phyloP scores from a whole-genome alignment of 2,329 filamentous ascomycete species.

The Fonsecaea multimorphosa region DNA sequence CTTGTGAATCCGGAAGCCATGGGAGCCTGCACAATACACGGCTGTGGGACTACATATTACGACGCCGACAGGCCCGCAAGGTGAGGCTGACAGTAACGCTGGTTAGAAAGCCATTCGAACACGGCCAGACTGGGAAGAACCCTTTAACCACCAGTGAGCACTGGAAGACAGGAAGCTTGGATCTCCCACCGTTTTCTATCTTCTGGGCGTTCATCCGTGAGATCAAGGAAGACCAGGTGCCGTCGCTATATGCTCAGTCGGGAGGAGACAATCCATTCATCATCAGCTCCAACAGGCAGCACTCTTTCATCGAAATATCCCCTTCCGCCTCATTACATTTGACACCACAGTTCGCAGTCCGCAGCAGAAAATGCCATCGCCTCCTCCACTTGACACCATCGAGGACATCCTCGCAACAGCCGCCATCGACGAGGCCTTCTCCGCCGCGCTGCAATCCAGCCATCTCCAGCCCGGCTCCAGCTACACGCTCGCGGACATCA shows the following conservation, averaged over 20 bases:
- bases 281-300: neutral
- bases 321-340: neutral
- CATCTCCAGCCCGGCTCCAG: slow-evolving; percentile 20
- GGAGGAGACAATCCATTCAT: neutral
- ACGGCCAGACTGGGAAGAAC: neutral
- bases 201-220: neutral
- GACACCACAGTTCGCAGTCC: neutral
- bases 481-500: slow-evolving; percentile 26
- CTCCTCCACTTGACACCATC: slow-evolving; percentile 19
- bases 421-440: slow-evolving; percentile 29
- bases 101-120: neutral
- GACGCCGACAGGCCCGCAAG: neutral
- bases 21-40: neutral
- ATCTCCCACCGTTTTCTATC: neutral
- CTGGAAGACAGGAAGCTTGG: neutral
- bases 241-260: neutral
- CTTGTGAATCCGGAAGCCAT: neutral
- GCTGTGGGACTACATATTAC: neutral
- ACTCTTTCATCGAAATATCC: neutral
- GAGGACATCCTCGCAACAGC: slow-evolving; percentile 32
- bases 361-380: slow-evolving; percentile 25
- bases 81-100: neutral
- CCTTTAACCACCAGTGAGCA: neutral
- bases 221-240: neutral
- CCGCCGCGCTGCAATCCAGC: slow-evolving; percentile 15